A percentile compares a stretch with the other conserved stretches of the same genome.
phyloP scores from a whole-genome alignment of 2,329 filamentous ascomycete genomes.

The Thermomyces lanuginosus region DNA sequence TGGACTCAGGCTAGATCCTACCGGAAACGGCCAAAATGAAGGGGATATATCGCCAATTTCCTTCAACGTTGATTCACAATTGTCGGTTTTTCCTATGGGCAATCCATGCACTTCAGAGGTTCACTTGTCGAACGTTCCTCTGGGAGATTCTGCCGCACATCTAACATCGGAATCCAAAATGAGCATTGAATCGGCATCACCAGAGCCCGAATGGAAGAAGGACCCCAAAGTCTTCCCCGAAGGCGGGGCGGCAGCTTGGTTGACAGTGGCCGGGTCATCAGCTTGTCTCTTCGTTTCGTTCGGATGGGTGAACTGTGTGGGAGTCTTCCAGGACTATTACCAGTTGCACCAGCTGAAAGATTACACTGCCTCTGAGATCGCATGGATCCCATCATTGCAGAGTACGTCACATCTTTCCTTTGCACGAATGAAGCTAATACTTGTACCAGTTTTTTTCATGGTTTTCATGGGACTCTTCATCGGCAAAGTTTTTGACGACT shows the following conservation, averaged over 20 bases:
- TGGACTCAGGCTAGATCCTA: too few relatives aligned
- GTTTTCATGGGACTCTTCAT: slow-evolving; percentile 36
- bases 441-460: slow-evolving; percentile 36
- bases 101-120: too few relatives aligned
- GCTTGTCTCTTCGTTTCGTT: slow-evolving; percentile 13
- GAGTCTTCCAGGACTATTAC: slow-evolving; percentile 39
- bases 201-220: too few relatives aligned
- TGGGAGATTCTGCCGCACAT: too few relatives aligned
- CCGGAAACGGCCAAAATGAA: too few relatives aligned
- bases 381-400: slow-evolving; percentile 37
- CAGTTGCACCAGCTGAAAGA: slow-evolving; percentile 24
- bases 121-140: too few relatives aligned
- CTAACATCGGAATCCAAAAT: too few relatives aligned
- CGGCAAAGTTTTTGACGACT: slow-evolving; percentile 38
- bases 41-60: too few relatives aligned
- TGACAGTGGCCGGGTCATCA: slow-evolving; percentile 10
- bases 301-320: slow-evolving; percentile 37
- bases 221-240: slow-evolving; percentile 8
- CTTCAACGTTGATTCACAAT: too few relatives aligned
- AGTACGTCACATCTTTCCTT: slow-evolving; percentile 28
- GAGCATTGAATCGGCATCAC: too few relatives aligned
- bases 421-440: slow-evolving; percentile 38
- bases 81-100: too few relatives aligned
- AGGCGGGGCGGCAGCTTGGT: slow-evolving; percentile 13
- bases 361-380: slow-evolving; percentile 31